A percentile compares a stretch with the other conserved stretches of the same genome.
These are phyloP conservation scores for Middelhovenomyces tepae DNA, from an alignment of 805 yeast species.

Conservation along the genomic window DNA sequence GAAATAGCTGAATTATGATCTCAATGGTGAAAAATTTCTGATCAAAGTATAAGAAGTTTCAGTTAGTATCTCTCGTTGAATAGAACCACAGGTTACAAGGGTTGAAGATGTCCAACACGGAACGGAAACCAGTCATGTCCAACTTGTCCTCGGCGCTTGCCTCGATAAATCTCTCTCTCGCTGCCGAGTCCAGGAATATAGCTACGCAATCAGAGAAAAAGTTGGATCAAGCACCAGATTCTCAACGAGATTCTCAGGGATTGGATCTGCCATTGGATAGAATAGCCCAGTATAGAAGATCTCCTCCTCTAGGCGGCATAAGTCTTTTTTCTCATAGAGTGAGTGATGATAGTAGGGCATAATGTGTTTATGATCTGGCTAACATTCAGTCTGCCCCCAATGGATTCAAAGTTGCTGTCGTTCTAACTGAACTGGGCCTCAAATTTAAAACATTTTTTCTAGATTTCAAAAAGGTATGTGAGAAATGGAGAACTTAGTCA, in stretches of 20 bases:
- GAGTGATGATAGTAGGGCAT: slow-evolving; percentile 3
- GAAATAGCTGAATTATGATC: not conserved
- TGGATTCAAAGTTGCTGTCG: slow-evolving; percentile 91
- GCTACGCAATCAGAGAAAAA: too few species aligned
- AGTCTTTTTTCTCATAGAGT: slow-evolving; percentile 64
- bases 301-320: slow-evolving; percentile 73
- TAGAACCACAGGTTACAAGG: not conserved
- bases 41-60: not conserved
- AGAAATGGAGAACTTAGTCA: too few species aligned
- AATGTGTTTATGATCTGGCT: not conserved
- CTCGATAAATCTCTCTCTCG: slow-evolving; percentile 15
- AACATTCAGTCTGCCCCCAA: slow-evolving; percentile 70
- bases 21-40: not conserved
- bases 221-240: slow-evolving; percentile 4
- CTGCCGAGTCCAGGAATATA: slow-evolving; percentile 7
- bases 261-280: slow-evolving; percentile 28
- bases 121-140: slow-evolving; percentile 19
- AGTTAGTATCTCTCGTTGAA: not conserved
- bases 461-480: slow-evolving; percentile 70
- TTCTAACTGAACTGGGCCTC: slow-evolving; percentile 72
- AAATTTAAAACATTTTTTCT: slow-evolving; percentile 73
- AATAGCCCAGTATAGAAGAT: slow-evolving; percentile 61
- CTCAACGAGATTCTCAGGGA: slow-evolving; percentile 1
- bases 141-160: slow-evolving; percentile 25
- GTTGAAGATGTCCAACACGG: not conserved